Percentiles rank a stretch among this genome's conserved stretches.
Conservation (phyloP, 139 green algal species). For the Tetraselmis striata region DNA sequence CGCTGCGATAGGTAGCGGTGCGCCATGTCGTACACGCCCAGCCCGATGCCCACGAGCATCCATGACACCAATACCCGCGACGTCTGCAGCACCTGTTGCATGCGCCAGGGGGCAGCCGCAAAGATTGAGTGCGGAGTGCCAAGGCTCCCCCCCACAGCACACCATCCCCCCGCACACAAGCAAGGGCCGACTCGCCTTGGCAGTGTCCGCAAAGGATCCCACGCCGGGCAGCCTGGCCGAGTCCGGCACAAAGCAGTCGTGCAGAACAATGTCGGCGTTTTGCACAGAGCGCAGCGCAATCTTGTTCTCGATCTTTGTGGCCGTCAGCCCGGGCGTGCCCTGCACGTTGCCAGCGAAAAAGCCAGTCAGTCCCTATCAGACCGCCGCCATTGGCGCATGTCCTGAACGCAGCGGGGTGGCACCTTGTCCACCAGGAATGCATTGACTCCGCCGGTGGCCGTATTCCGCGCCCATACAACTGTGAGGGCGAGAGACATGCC, state of each 20-base stretch:
- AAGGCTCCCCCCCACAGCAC: background rate
- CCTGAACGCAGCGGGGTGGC: conserved; percentile 56
- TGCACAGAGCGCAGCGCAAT: conserved; percentile 82
- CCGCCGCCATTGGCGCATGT: background rate
- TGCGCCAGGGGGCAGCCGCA: background rate
- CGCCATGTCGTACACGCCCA: conserved; percentile 88
- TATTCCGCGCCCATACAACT: conserved; percentile 78
- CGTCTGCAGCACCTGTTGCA: conserved; percentile 68
- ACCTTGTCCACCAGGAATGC: conserved; percentile 90
- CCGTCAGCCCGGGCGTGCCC: conserved; percentile 12
- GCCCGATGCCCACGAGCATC: conserved; percentile 84
- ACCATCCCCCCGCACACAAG: background rate
- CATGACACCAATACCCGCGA: conserved; percentile 90
- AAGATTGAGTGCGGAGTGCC: background rate
- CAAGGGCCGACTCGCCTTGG: no score
- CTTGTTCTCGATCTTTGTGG: conserved; percentile 91
- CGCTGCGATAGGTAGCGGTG: conserved; percentile 69
- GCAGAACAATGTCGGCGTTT: conserved; percentile 89
- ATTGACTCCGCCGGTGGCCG: conserved; percentile 61
- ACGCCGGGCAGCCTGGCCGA: conserved; percentile 73
- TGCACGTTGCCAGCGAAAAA: background rate
- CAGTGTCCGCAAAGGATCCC: conserved; percentile 71
- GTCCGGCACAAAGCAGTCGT: conserved; percentile 81
- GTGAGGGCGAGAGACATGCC: no score
- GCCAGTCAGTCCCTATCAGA: no score